phyloP scores from a whole-genome alignment of 208 protist species.

The Trichomonas vaginalis region DNA sequence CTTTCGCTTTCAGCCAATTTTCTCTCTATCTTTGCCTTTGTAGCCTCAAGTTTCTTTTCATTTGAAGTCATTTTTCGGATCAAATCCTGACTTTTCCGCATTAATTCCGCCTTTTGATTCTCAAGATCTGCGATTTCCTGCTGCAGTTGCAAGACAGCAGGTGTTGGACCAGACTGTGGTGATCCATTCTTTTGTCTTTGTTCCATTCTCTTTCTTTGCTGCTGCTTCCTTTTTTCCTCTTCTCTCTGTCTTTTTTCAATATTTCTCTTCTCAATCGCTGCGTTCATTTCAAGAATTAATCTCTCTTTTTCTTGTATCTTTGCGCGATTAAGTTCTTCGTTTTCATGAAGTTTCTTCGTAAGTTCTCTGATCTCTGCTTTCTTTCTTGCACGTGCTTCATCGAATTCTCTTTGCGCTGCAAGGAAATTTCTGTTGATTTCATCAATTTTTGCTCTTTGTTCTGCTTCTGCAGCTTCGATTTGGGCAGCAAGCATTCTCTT shows the following conservation, averaged over 20 bases:
- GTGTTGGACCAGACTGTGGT: not conserved
- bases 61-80: not conserved
- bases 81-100: not conserved
- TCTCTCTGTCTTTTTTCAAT: not conserved
- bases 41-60: not conserved
- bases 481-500: not conserved
- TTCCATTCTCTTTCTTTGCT: not conserved
- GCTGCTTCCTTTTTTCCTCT: not conserved
- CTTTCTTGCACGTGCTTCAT: not conserved
- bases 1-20: not conserved
- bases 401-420: not conserved
- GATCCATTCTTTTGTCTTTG: too few relatives aligned
- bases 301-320: not conserved
- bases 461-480: constrained; percentile 1
- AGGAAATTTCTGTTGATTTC: not conserved
- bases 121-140: not conserved
- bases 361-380: not conserved
- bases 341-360: constrained; percentile 6
- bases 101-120: not conserved
- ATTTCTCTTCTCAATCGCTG: not conserved
- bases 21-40: not conserved
- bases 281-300: constrained; percentile 2
- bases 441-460: not conserved
- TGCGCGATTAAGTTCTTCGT: not conserved
- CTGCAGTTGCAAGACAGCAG: not conserved